These are phyloP conservation scores for Dactylonectria estremocensis DNA, from an alignment of 2,329 filamentous ascomycete genomes.

Conservation along the genomic window DNA sequence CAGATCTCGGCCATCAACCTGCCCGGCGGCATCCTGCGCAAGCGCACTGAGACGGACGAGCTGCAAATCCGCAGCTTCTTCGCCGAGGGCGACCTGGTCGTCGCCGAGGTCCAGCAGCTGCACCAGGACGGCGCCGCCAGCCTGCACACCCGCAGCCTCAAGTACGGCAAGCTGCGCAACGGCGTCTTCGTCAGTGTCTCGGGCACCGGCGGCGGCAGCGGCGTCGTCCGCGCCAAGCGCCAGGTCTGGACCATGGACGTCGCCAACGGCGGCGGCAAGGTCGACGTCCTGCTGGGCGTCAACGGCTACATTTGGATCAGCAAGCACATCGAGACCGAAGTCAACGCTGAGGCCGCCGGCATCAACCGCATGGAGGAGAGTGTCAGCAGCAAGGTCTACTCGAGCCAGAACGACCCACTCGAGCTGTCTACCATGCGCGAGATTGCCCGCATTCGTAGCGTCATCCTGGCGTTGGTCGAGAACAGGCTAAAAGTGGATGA, in stretches of 20 bases:
- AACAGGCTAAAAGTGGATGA: conserved; percentile 90
- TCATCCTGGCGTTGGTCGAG: conserved; percentile 87
- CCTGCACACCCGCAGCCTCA: conserved; percentile 90
- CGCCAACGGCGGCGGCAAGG: conserved; percentile 70
- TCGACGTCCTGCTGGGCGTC: conserved; percentile 92
- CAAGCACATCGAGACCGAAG: conserved; percentile 81
- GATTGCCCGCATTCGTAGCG: conserved; percentile 86
- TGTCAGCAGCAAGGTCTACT: conserved; percentile 89
- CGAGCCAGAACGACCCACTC: conserved; percentile 93
- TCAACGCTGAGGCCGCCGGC: conserved; percentile 61
- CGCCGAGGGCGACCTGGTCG: conserved; percentile 91
- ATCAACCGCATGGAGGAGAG: conserved; percentile 92
- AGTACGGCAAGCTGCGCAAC: conserved; percentile 96
- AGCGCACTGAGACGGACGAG: conserved; percentile 95
- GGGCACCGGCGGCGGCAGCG: conserved; percentile 87
- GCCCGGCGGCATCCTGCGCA: conserved; percentile 91
- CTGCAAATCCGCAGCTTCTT: conserved; percentile 98
- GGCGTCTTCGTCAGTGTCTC: conserved; percentile 88
- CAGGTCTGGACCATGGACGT: conserved; percentile 88
- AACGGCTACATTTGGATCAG: conserved; percentile 98
- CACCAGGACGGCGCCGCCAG: conserved; percentile 88
- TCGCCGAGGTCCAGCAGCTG: conserved; percentile 94
- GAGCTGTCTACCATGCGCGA: conserved; percentile 83
- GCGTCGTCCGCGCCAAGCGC: conserved; percentile 85
- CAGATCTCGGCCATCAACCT: conserved; percentile 94